A percentile compares a stretch with the other conserved stretches of the same genome.
These are phyloP conservation scores for Metarhizium rileyi DNA, from an alignment of 2,329 filamentous ascomycete species.

Conservation along the genomic window DNA sequence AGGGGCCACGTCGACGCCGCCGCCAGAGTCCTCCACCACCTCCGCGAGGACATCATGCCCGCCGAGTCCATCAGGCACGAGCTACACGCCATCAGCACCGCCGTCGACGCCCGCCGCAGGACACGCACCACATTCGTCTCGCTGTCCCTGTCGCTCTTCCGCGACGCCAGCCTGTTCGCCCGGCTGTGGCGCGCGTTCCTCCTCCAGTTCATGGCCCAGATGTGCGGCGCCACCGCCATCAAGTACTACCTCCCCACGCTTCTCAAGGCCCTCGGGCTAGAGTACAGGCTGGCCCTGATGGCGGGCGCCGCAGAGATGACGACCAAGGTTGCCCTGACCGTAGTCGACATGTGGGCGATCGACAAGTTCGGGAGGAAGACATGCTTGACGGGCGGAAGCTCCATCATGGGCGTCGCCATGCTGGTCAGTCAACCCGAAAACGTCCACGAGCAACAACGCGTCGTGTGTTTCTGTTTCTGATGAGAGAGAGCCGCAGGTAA, in stretches of 20 bases:
- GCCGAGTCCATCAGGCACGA: slow-evolving; percentile 29
- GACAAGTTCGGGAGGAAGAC: slow-evolving; percentile 39
- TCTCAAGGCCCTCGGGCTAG: slow-evolving; percentile 39
- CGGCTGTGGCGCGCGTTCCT: slow-evolving; percentile 47
- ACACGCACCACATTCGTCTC: slow-evolving; percentile 13
- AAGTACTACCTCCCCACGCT: slow-evolving; percentile 50
- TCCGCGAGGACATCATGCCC: slow-evolving; percentile 35
- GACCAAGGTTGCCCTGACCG: slow-evolving; percentile 44
- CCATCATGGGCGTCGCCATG: slow-evolving; percentile 43
- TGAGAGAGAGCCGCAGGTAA: slow-evolving; percentile 30
- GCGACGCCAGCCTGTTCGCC: slow-evolving; percentile 35
- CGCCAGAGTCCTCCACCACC: slow-evolving; percentile 33
- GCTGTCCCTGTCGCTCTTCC: slow-evolving; percentile 34
- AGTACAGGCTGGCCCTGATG: slow-evolving; percentile 37
- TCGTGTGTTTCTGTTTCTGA: not conserved
- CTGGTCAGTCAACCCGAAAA: slow-evolving; percentile 37
- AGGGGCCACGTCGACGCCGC: slow-evolving; percentile 34
- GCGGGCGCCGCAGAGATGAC: slow-evolving; percentile 48
- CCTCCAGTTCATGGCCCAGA: slow-evolving; percentile 50
- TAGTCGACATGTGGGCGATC: slow-evolving; percentile 47
- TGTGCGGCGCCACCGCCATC: slow-evolving; percentile 50
- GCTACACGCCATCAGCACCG: slow-evolving; percentile 35
- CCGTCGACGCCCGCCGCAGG: slow-evolving; percentile 27
- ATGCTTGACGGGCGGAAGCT: slow-evolving; percentile 38
- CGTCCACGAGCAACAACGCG: no score